Evolutionary conservation across 345 rosid genomes (phyloP), one percentile per base, ranked within the genome.

Genomic region (Boechera retrofracta): DNA sequence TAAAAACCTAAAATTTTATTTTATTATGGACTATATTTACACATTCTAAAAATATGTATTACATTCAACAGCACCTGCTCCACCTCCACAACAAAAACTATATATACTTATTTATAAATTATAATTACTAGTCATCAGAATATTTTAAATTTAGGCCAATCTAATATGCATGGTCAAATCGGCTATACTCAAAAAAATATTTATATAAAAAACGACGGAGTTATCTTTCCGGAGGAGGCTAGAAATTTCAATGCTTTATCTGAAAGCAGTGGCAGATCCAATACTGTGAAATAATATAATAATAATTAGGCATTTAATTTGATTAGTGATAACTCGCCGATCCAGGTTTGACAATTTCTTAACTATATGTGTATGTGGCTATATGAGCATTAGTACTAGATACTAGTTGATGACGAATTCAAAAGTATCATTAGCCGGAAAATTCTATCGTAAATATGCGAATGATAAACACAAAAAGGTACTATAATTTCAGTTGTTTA

Each of bases 241-340:
- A 24, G 45, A 64, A 71, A 53, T 70, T 69, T 62, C 80, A 70
- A 63, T 26, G 58, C 18, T 49, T 62, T 33, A 69, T 45, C 42
- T 10, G 36, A 53, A 76, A 70, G 62, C 71, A 69, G 80, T 70
- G 71, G 56, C 36, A 77, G 48, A 33, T 77, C 80, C 80, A 77
- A 77, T 45, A 70, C 63, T 62, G 41, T 58, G 16, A 77, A 32
- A 62, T 32, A 63, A 41, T 52, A 18, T 49, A 53, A 41, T 56
- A 75, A 29, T 63, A 16, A 16, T 16, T 41, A 55, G 31, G 26
- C 26, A 28, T 68, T 59, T 38, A 38, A 7, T 38, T 68, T 51
- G 47, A 70, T 70, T 63, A 54, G 76, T 77, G 71, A 69, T 62
- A 62, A 53, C 70, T 61, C 39, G 41, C 76, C 80, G 11, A 77